Evolutionary conservation across 164 flowering plant genomes (phyloP), one percentile per base, ranked within the genome.

Genomic region (Pachysandra terminalis): DNA sequence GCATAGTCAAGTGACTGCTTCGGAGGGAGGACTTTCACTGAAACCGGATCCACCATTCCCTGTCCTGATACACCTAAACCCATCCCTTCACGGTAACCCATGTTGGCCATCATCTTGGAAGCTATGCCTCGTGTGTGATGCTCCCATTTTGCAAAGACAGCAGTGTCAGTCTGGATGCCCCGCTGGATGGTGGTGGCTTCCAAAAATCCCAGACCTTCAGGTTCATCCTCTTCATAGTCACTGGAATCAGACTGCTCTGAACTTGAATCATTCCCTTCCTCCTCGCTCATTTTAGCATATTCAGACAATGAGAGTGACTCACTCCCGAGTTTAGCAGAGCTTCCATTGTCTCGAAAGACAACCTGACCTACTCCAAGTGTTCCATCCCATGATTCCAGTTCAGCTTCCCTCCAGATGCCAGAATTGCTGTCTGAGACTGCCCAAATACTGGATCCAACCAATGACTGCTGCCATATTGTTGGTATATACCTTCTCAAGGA

Each of bases 91-190:
- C 87, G 87, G 66, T 85, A 95, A 58, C 99, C 99, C 99, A 95
- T 95, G 68, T 78, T 92, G 26, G 97, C 97, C 99, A 95, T 95
- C 99, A 95, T 95, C 81, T 89, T 90, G 27, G 99, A 95, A 77
- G 99, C 99, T 69, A 95, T 83, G 37, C 99, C 99, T 0, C 99
- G 73, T 4, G 99, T 95, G 82, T 95, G 99, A 80, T 89, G 84
- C 77, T 95, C 99, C 99, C 99, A 95, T 64, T 75, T 86, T 0
- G 99, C 96, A 81, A 95, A 95, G 65, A 89, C 74, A 17, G 82
- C 76, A 21, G 97, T 94, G 54, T 90, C 97, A 45, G 87, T 89
- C 76, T 90, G 97, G 63, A 95, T 77, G 8, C 99, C 99, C 37
- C 78, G 81, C 66, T 80, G 89, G 40, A 61, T 65, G 63, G 71